Evolutionary conservation across 2,329 filamentous ascomycete species (phyloP).

Genomic region (Reticulascus tulasneorum): DNA sequence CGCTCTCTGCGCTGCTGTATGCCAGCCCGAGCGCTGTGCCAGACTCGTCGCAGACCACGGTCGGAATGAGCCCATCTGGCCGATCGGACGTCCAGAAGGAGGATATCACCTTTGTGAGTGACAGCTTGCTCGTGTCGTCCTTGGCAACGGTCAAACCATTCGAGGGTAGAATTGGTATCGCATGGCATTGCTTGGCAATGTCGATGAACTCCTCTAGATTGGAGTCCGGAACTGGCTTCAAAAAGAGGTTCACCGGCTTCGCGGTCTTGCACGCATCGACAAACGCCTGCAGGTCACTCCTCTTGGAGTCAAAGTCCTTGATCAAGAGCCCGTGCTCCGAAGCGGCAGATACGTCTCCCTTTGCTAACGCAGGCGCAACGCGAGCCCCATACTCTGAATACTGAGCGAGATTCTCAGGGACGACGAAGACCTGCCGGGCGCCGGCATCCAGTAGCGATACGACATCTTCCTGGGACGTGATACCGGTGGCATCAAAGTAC

Average conservation of each 20-base stretch:
- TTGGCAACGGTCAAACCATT: slow-evolving; percentile 65
- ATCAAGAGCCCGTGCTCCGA: slow-evolving; percentile 48
- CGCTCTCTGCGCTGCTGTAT: slow-evolving; percentile 89
- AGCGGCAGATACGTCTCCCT: slow-evolving; percentile 40
- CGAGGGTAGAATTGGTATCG: slow-evolving; percentile 73
- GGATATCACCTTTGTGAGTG: slow-evolving; percentile 67
- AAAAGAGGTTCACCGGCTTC: slow-evolving; percentile 44
- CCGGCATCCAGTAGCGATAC: slow-evolving; percentile 80
- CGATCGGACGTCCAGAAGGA: slow-evolving; percentile 77
- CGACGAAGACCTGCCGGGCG: slow-evolving; percentile 79
- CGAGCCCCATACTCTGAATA: slow-evolving; percentile 54
- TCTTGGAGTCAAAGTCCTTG: slow-evolving; percentile 45
- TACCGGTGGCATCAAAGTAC: slow-evolving; percentile 71
- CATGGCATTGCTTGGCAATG: slow-evolving; percentile 45
- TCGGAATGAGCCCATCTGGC: slow-evolving; percentile 79
- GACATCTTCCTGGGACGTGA: slow-evolving; percentile 69
- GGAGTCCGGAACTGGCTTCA: slow-evolving; percentile 45
- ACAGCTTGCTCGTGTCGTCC: slow-evolving; percentile 57
- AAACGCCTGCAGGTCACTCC: slow-evolving; percentile 37
- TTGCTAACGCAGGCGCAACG: slow-evolving; percentile 48
- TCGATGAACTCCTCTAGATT: slow-evolving; percentile 43
- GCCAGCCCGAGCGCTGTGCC: slow-evolving; percentile 83
- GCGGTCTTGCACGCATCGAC: slow-evolving; percentile 39
- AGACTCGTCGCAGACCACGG: slow-evolving; percentile 84
- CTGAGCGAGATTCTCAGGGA: slow-evolving; percentile 60